Conservation (phyloP, 305 asterid genomes). For the Coffea humblotiana region DNA sequence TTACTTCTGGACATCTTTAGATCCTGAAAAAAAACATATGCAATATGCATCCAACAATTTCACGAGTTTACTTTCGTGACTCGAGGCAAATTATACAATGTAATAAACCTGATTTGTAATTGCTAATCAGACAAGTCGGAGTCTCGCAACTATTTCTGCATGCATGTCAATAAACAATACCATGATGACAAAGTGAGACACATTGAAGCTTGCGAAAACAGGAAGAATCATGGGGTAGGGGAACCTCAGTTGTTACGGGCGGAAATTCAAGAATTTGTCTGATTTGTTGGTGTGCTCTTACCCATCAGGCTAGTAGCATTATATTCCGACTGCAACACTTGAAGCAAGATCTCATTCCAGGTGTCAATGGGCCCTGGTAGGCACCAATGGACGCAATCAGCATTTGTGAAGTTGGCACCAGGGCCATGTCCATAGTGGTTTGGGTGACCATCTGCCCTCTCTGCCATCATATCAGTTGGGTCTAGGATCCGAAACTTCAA, state of each 20-base stretch:
- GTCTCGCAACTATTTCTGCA: background rate
- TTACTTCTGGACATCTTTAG: too few species aligned
- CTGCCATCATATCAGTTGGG: conserved; percentile 52
- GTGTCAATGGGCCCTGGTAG: conserved; percentile 63
- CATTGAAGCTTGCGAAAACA: background rate
- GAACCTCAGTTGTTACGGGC: background rate
- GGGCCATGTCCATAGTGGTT: conserved; percentile 58
- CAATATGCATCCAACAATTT: background rate
- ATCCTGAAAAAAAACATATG: too few species aligned
- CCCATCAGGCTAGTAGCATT: background rate
- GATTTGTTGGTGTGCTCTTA: background rate
- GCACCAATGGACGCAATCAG: conserved; percentile 56
- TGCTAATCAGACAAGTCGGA: background rate
- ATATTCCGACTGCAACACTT: conserved; percentile 36
- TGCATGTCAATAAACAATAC: too few species aligned
- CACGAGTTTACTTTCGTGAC: background rate
- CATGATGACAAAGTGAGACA: background rate
- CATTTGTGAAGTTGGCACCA: conserved; percentile 36
- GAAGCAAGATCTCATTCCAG: conserved; percentile 63
- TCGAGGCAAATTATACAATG: too few species aligned
- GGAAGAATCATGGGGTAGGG: background rate
- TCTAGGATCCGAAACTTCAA: conserved; percentile 44
- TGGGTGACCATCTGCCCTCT: conserved; percentile 54
- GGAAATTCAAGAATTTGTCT: background rate
- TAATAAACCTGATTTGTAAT: too few species aligned